phyloP scores from a whole-genome alignment of 2,329 filamentous ascomycete genomes.

The Penicillium palitans region DNA sequence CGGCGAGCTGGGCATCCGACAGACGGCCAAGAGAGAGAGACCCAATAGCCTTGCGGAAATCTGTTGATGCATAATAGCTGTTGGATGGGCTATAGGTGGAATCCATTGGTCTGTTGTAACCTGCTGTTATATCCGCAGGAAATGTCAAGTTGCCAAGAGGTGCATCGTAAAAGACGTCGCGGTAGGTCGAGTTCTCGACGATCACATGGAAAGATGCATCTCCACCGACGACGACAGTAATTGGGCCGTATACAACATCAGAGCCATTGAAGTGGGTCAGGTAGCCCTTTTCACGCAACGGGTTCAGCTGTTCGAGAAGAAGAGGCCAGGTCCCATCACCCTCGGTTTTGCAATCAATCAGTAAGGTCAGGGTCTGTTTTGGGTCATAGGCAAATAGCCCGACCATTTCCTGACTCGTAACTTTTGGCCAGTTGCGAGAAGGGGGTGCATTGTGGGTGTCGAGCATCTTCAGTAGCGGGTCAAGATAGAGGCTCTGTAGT shows the following conservation, averaged over 20 bases:
- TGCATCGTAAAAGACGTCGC: conserved; percentile 54
- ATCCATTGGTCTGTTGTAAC: not conserved
- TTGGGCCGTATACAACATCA: conserved; percentile 36
- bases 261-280: conserved; percentile 48
- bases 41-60: conserved; percentile 58
- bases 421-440: not conserved
- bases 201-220: conserved; percentile 46
- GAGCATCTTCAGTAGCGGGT: conserved; percentile 62
- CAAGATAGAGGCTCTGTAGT: conserved; percentile 63
- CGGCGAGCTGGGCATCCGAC: conserved; percentile 45
- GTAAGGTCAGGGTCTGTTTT: conserved; percentile 57
- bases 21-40: conserved; percentile 50
- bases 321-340: conserved; percentile 38
- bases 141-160: conserved; percentile 37
- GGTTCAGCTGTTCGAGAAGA: conserved; percentile 39
- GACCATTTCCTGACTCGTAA: conserved; percentile 20
- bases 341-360: conserved; percentile 69
- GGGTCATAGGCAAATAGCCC: conserved; percentile 61
- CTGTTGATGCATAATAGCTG: conserved; percentile 66
- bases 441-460: conserved; percentile 48
- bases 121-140: not conserved
- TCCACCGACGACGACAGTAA: conserved; percentile 52
- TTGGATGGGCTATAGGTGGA: conserved; percentile 54
- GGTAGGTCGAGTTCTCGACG: conserved; percentile 41
- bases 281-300: conserved; percentile 46